Evolutionary conservation across 495 filamentous ascomycete genomes (phyloP).

Genomic region (Cetradonia linearis): DNA sequence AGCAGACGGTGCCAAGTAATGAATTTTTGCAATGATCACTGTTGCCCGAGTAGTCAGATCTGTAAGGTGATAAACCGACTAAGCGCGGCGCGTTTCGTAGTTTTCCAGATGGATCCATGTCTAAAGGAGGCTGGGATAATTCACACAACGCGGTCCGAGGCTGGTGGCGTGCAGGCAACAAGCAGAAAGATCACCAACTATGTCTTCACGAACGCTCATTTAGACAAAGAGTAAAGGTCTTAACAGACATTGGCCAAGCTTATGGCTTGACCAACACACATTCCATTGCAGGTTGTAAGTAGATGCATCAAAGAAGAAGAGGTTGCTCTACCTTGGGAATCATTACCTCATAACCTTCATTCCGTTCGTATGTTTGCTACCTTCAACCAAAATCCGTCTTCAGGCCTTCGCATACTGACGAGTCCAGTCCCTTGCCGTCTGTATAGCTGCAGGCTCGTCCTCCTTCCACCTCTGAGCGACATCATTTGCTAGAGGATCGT

Average conservation of each 20-base stretch:
- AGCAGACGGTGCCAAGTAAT: background rate
- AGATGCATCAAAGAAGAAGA: background rate
- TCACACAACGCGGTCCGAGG: background rate
- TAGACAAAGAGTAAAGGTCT: background rate
- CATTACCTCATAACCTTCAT: conserved; percentile 11
- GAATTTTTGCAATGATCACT: too few relatives aligned
- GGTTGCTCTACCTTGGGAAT: conserved; percentile 1
- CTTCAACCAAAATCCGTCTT: background rate
- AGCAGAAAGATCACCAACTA: background rate
- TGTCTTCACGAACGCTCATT: background rate
- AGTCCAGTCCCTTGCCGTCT: conserved; percentile 85
- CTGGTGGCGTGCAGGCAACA: background rate
- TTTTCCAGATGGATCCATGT: background rate
- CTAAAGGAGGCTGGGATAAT: background rate
- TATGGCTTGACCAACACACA: background rate
- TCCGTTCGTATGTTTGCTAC: background rate
- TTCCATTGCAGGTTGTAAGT: background rate
- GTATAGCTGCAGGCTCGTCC: conserved; percentile 80
- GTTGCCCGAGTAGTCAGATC: too few relatives aligned
- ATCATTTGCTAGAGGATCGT: conserved; percentile 92
- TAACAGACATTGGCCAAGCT: background rate
- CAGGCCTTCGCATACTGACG: conserved; percentile 59
- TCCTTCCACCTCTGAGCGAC: conserved; percentile 98
- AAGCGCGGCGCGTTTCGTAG: background rate
- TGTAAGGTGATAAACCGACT: background rate